Percentiles rank a stretch among this genome's conserved stretches.
These are phyloP conservation scores for Lipomyces spencermartinsiae DNA, from an alignment of 805 yeast species.

Conservation along the genomic window DNA sequence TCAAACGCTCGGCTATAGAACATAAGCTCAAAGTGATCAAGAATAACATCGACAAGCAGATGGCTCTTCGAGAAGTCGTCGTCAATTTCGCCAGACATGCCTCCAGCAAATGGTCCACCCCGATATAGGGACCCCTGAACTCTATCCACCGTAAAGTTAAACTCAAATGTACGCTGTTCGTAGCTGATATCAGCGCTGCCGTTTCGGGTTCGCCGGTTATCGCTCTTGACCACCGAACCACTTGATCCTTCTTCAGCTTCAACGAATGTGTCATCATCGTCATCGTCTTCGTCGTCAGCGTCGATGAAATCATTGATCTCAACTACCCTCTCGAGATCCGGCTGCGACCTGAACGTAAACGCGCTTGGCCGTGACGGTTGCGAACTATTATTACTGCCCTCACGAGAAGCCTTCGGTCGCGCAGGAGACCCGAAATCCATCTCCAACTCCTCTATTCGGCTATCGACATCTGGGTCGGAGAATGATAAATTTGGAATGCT, in stretches of 20 bases:
- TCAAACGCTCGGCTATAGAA: conserved; percentile 64
- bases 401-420: conserved; percentile 1
- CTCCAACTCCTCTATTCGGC: conserved; percentile 16
- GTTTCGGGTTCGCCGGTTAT: conserved; percentile 20
- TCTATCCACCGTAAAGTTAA: conserved; percentile 69
- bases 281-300: conserved; percentile 41
- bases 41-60: conserved; percentile 72
- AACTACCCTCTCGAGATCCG: conserved; percentile 9
- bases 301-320: conserved; percentile 19
- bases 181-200: conserved; percentile 21
- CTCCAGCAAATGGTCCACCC: conserved; percentile 48
- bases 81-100: conserved; percentile 53
- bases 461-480: conserved; percentile 18
- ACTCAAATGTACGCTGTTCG: conserved; percentile 71
- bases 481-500: conserved; percentile 62
- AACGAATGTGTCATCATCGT: conserved; percentile 35
- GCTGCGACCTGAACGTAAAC: conserved; percentile 18
- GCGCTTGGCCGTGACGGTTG: conserved; percentile 8
- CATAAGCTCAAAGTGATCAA: conserved; percentile 66
- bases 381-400: background rate
- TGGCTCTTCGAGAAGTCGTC: conserved; percentile 45
- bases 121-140: conserved; percentile 70
- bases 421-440: conserved; percentile 7
- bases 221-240: conserved; percentile 9
- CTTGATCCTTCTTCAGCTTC: conserved; percentile 28